Percentiles rank a stretch among this genome's conserved stretches.
Evolutionary conservation across 2,329 filamentous ascomycete genomes (phyloP).

Genomic region (Fusarium sterilihyphosum): DNA sequence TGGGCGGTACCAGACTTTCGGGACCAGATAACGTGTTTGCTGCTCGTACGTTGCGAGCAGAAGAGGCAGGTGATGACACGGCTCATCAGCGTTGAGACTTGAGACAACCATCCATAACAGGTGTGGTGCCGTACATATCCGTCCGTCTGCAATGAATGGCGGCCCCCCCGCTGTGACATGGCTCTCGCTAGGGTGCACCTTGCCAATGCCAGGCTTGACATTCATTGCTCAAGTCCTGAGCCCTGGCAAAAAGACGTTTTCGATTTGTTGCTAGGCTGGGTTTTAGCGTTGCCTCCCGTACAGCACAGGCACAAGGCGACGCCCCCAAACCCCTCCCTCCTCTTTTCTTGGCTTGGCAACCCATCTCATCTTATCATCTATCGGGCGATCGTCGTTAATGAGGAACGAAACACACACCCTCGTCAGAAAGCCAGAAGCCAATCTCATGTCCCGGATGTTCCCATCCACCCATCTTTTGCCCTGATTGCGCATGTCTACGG

Average conservation of each 20-base stretch:
- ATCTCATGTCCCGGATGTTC: conserved; percentile 25
- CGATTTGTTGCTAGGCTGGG: conserved; percentile 22
- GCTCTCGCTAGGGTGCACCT: conserved; percentile 14
- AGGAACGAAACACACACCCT: conserved; percentile 23
- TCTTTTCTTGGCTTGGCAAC: conserved; percentile 8
- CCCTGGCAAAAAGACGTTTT: conserved; percentile 23
- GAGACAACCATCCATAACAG: conserved; percentile 21
- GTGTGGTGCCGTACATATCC: conserved; percentile 13
- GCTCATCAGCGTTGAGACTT: conserved; percentile 36
- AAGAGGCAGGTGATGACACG: conserved; percentile 27
- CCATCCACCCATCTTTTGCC: conserved; percentile 1
- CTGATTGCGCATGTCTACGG: background rate
- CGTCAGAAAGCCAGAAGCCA: conserved; percentile 42
- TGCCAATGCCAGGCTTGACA: conserved; percentile 3
- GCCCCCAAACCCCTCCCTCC: conserved; percentile 13
- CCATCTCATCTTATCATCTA: conserved; percentile 32
- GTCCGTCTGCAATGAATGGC: conserved; percentile 20
- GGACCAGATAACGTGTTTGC: conserved; percentile 37
- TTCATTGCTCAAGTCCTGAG: conserved; percentile 12
- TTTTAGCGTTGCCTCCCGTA: conserved; percentile 15
- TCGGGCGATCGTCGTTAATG: conserved; percentile 40
- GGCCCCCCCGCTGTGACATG: conserved; percentile 18
- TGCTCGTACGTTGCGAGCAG: conserved; percentile 40
- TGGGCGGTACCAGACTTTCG: conserved; percentile 46
- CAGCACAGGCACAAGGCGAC: conserved; percentile 21